These are phyloP conservation scores for Collybiopsis luxurians DNA, from an alignment of 768 basidiomycete species.

Conservation along the genomic window DNA sequence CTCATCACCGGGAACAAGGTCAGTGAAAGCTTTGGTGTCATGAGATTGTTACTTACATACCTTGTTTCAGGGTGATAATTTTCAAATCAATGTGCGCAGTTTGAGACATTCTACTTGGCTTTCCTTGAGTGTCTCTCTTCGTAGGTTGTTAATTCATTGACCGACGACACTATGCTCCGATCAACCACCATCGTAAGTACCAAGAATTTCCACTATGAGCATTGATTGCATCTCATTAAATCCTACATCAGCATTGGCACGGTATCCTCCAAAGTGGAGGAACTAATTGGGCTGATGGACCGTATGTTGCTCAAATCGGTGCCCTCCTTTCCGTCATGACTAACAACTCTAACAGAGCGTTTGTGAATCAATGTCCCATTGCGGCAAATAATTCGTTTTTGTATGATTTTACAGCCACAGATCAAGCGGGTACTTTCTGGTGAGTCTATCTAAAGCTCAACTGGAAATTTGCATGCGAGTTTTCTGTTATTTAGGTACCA, in stretches of 20 bases:
- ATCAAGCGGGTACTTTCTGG: constrained; percentile 48
- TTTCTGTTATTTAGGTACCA: not conserved
- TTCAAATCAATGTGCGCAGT: constrained; percentile 32
- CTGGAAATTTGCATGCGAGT: too few relatives aligned
- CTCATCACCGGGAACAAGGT: constrained; percentile 35
- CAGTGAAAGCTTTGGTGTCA: not conserved
- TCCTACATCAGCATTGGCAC: constrained; percentile 28
- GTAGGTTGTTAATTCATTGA: constrained; percentile 32
- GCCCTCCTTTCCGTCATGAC: constrained; percentile 13
- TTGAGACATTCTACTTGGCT: not conserved
- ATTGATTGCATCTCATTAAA: not conserved
- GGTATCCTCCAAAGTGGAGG: constrained; percentile 27
- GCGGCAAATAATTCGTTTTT: constrained; percentile 32
- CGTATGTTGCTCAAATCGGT: not conserved
- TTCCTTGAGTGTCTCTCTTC: not conserved
- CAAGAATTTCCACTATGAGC: not conserved
- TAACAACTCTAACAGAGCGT: constrained; percentile 20
- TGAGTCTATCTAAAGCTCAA: constrained; percentile 13
- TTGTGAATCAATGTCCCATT: constrained; percentile 45
- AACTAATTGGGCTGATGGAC: constrained; percentile 31
- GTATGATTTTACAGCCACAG: constrained; percentile 35
- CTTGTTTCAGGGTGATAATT: constrained; percentile 29
- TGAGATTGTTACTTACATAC: not conserved
- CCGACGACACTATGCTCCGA: constrained; percentile 34
- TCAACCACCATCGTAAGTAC: constrained; percentile 37